Conservation (phyloP, 192 early-diverging fungal species). For the Lobulomyces angularis region DNA sequence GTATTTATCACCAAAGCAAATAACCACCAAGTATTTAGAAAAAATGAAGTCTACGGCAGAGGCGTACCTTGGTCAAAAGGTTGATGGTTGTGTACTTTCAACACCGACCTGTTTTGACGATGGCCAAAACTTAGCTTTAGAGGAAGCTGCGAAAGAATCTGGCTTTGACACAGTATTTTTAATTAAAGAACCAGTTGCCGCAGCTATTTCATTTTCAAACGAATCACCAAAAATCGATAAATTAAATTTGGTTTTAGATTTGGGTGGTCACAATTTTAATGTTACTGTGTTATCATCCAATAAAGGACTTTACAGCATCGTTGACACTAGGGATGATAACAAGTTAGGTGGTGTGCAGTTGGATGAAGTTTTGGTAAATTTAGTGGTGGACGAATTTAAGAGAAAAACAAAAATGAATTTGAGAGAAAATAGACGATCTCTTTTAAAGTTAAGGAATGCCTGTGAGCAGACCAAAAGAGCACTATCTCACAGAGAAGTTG, state of each 20-base stretch:
- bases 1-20: constrained; percentile 55
- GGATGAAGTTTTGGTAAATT: constrained; percentile 69
- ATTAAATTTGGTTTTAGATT: constrained; percentile 72
- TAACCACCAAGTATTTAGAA: constrained; percentile 66
- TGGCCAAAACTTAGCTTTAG: constrained; percentile 54
- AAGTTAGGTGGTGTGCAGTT: constrained; percentile 74
- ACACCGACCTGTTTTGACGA: constrained; percentile 76
- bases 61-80: constrained; percentile 64
- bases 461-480: constrained; percentile 88
- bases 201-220: constrained; percentile 71
- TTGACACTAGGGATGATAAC: constrained; percentile 63
- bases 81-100: constrained; percentile 74
- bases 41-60: constrained; percentile 80
- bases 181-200: constrained; percentile 80
- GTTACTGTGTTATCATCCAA: constrained; percentile 64
- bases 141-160: constrained; percentile 53
- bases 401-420: constrained; percentile 74
- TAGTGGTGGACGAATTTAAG: constrained; percentile 79
- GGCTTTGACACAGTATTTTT: constrained; percentile 71
- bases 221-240: constrained; percentile 44
- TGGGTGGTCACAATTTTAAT: constrained; percentile 77
- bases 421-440: constrained; percentile 54
- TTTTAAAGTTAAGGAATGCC: constrained; percentile 69
- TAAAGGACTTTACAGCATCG: constrained; percentile 72
- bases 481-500: constrained; percentile 61